Evolutionary conservation across 2,329 filamentous ascomycete genomes (phyloP), one percentile per base, ranked within the genome.

Genomic region (Bipolaris bicolor): DNA sequence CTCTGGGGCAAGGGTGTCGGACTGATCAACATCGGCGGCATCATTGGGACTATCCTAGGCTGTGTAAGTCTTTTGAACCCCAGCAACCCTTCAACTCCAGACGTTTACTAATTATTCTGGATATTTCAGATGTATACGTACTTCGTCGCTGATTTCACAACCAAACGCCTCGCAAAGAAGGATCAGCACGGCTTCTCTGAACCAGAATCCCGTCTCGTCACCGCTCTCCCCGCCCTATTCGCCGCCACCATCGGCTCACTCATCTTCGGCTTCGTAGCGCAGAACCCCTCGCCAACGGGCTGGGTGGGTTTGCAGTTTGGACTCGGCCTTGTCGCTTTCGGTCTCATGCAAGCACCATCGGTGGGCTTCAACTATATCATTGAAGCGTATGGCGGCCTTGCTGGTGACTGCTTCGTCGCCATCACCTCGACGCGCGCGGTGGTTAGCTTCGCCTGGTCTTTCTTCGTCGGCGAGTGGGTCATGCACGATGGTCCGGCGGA

Each of bases 361-460:
- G 75, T 80, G 3, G 77, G 78, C 7, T 80, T 79, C 71, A 79
- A 77, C 62, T 80, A 80, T 55, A 63, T 85, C 3, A 83, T 85
- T 34, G 83, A 85, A 36, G 74, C 81, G 0, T 85, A 85, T 60
- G 70, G 74, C 0, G 67, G 75, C 1, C 61, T 83, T 1, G 79
- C 80, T 0, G 79, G 78, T 1, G 82, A 85, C 60, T 84, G 82
- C 63, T 84, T 86, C 61, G 81, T 83, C 11, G 80, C 82, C 49
- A 79, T 85, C 0, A 83, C 82, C 1, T 79, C 79, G 31, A 68
- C 81, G 15, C 76, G 83, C 3, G 76, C 81, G 10, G 68, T 84
- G 5, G 78, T 86, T 7, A 76, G 79, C 0, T 85, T 85, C 61
- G 78, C 81, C 0, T 86, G 83, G 82, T 82, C 81, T 0, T 84